These are phyloP conservation scores for Aspergillus jensenii DNA, from an alignment of 2,329 filamentous ascomycete species.

Conservation along the genomic window DNA sequence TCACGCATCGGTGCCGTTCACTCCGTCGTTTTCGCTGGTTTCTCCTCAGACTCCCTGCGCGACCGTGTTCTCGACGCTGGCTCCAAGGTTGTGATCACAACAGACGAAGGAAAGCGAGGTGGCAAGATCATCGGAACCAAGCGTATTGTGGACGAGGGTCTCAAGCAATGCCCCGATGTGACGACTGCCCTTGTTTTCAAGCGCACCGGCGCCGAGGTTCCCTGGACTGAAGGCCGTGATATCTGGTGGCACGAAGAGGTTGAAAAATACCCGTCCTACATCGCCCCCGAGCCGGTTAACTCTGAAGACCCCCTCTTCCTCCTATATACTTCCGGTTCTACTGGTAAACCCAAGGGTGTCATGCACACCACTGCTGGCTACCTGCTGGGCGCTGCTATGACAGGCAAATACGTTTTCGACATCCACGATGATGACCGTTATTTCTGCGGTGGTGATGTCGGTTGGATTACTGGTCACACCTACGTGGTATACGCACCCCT, in stretches of 20 bases:
- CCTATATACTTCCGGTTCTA: conserved; percentile 96
- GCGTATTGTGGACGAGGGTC: conserved; percentile 97
- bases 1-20: conserved; percentile 91
- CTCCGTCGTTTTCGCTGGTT: conserved; percentile 96
- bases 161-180: conserved; percentile 93
- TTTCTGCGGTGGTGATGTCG: conserved; percentile 97
- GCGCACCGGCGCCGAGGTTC: conserved; percentile 89
- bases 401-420: conserved; percentile 98
- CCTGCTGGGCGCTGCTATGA: conserved; percentile 86
- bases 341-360: conserved; percentile 97
- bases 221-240: conserved; percentile 85
- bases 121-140: conserved; percentile 97
- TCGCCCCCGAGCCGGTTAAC: conserved; percentile 82
- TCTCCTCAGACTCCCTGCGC: conserved; percentile 92
- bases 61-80: conserved; percentile 91
- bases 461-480: conserved; percentile 98
- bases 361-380: conserved; percentile 98
- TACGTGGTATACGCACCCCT: conserved; percentile 97
- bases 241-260: conserved; percentile 99
- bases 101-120: conserved; percentile 95
- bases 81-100: conserved; percentile 92
- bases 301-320: conserved; percentile 96
- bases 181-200: conserved; percentile 86
- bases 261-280: conserved; percentile 93
- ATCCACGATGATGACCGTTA: conserved; percentile 91